Evolutionary conservation across 2,329 filamentous ascomycete species (phyloP).

Genomic region (Aschersonia sp.): DNA sequence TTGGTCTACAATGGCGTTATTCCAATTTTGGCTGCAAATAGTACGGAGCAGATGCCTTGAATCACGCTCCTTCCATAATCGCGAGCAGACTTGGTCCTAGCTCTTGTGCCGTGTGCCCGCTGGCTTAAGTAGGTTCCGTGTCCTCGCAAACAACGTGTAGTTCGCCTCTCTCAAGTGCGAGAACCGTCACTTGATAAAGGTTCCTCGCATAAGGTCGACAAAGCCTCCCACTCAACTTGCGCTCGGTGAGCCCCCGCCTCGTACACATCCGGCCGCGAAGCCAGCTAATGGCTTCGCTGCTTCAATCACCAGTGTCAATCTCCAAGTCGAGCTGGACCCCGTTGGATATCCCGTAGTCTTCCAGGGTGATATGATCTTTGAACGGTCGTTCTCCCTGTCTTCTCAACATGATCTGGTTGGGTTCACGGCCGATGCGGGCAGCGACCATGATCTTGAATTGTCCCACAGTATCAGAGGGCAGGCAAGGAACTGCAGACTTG

Average conservation of each 20-base stretch:
- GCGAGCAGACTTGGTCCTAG: too few relatives aligned
- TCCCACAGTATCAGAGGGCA: conserved; percentile 69
- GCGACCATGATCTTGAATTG: conserved; percentile 88
- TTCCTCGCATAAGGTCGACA: background rate
- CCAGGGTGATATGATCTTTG: conserved; percentile 75
- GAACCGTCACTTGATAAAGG: too few relatives aligned
- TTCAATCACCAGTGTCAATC: conserved; percentile 45
- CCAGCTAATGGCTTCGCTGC: background rate
- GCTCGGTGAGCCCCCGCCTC: background rate
- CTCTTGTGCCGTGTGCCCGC: too few relatives aligned
- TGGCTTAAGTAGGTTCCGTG: too few relatives aligned
- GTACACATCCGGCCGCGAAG: background rate
- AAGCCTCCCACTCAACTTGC: background rate
- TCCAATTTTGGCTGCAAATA: too few relatives aligned
- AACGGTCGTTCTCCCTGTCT: conserved; percentile 86
- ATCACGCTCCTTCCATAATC: too few relatives aligned
- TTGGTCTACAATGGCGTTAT: too few relatives aligned
- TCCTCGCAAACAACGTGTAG: too few relatives aligned
- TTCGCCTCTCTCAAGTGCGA: too few relatives aligned
- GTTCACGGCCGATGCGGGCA: conserved; percentile 72
- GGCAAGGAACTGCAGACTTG: conserved; percentile 84
- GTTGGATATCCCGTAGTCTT: conserved; percentile 89
- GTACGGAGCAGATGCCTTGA: too few relatives aligned
- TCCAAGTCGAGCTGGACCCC: conserved; percentile 59
- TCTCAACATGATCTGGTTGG: conserved; percentile 84